Conservation (phyloP, 768 basidiomycete genomes). For the Inosperma sp. region DNA sequence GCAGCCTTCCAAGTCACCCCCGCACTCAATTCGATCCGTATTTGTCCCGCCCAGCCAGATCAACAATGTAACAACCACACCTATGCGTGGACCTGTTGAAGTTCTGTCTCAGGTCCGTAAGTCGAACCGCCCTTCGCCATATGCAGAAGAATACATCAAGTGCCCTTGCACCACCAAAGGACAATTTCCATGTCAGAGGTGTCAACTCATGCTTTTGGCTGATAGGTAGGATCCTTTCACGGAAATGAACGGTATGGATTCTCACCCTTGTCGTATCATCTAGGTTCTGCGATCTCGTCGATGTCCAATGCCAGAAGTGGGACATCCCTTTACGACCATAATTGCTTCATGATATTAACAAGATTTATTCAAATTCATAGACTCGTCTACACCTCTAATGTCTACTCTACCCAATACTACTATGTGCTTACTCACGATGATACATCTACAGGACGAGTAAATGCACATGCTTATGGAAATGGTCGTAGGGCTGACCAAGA, state of each 20-base stretch:
- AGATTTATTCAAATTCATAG: background rate
- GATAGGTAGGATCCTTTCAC: background rate
- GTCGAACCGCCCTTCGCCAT: background rate
- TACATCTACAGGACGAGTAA: no score
- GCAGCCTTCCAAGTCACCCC: no score
- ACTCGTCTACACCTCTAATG: background rate
- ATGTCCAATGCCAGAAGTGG: slow-evolving; percentile 4
- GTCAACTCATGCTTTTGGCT: slow-evolving; percentile 5
- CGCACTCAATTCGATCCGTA: no score
- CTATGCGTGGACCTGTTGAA: background rate
- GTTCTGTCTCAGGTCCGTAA: background rate
- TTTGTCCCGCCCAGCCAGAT: no score
- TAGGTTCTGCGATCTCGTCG: slow-evolving; percentile 6
- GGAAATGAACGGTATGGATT: background rate
- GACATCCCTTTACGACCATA: background rate
- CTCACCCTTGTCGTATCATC: background rate
- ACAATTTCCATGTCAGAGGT: background rate
- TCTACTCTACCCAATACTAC: no score
- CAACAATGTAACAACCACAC: background rate
- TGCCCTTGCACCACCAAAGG: background rate
- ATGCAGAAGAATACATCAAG: slow-evolving; percentile 1
- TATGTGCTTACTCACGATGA: no score
- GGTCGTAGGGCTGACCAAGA: no score
- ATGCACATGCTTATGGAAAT: no score
- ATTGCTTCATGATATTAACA: background rate